Percentiles rank a stretch among this genome's conserved stretches.
These are phyloP conservation scores for Botryotinia calthae DNA, from an alignment of 2,329 filamentous ascomycete genomes.

Conservation along the genomic window DNA sequence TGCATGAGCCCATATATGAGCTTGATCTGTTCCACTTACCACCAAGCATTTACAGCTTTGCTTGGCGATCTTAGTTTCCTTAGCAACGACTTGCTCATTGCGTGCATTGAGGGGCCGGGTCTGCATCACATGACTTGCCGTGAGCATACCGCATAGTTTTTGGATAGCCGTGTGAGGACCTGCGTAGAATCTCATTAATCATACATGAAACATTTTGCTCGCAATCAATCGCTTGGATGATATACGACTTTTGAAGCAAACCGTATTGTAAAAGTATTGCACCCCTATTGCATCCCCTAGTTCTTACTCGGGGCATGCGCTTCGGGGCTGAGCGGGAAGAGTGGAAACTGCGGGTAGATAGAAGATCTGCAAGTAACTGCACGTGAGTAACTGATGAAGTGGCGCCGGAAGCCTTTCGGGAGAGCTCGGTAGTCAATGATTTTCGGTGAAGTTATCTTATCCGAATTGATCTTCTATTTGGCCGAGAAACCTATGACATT, in stretches of 20 bases:
- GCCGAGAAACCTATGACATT: not conserved
- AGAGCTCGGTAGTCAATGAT: not conserved
- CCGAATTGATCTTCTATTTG: not conserved
- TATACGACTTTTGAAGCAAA: not conserved
- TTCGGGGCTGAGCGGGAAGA: not conserved
- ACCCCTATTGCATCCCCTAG: not conserved
- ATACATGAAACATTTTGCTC: not conserved
- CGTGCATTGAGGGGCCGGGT: not conserved
- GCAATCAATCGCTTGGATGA: not conserved
- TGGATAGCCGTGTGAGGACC: not conserved
- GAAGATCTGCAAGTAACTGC: not conserved
- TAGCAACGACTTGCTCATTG: not conserved
- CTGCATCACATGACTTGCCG: not conserved
- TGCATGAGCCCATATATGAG: not conserved
- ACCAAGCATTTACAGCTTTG: not conserved
- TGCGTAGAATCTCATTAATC: not conserved
- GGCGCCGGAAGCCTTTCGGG: not conserved
- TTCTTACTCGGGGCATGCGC: not conserved
- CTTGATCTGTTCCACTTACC: not conserved
- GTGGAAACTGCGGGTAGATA: not conserved
- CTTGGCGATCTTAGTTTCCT: not conserved
- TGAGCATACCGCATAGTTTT: not conserved
- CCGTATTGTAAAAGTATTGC: not conserved
- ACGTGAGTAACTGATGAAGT: not conserved
- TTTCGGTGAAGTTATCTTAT: not conserved